Evolutionary conservation across 2,329 filamentous ascomycete species (phyloP).

Genomic region (Penicillium sp.): DNA sequence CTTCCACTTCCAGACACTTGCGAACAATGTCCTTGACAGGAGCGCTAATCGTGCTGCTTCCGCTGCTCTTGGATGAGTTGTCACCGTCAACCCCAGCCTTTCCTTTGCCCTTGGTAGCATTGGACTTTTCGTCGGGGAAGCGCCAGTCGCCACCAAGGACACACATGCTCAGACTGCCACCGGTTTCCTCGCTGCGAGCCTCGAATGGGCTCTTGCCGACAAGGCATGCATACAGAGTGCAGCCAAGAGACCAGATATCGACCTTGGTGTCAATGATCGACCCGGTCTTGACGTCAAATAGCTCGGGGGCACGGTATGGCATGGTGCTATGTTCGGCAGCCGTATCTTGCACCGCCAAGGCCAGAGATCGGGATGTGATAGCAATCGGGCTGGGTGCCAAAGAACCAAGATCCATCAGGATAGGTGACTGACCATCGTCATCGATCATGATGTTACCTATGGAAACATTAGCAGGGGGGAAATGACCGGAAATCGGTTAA

Average conservation of each 20-base stretch:
- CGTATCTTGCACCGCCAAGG: constrained; percentile 88
- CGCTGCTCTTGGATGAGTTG: constrained; percentile 35
- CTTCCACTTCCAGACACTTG: constrained; percentile 82
- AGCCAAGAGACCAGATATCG: constrained; percentile 96
- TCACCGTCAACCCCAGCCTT: constrained; percentile 37
- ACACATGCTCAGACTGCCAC: constrained; percentile 88
- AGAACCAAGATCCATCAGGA: constrained; percentile 96
- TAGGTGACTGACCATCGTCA: constrained; percentile 81
- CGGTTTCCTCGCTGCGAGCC: constrained; percentile 91
- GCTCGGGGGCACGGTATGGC: constrained; percentile 95
- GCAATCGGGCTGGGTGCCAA: constrained; percentile 82
- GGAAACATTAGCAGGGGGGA: not conserved
- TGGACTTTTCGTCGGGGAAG: constrained; percentile 81
- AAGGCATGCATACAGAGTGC: constrained; percentile 95
- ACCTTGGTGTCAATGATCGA: constrained; percentile 92
- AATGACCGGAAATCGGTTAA: not conserved
- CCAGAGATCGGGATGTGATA: constrained; percentile 86
- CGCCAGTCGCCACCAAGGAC: constrained; percentile 93
- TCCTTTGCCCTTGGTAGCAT: constrained; percentile 60
- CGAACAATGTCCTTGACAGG: constrained; percentile 84
- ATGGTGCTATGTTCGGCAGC: constrained; percentile 97
- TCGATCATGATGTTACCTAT: constrained; percentile 95
- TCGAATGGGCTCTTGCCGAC: constrained; percentile 98
- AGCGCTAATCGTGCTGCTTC: constrained; percentile 68
- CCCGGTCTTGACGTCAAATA: constrained; percentile 96